These are phyloP conservation scores for Pterula multifida DNA, from an alignment of 1,284 basidiomycete genomes.

Conservation along the genomic window DNA sequence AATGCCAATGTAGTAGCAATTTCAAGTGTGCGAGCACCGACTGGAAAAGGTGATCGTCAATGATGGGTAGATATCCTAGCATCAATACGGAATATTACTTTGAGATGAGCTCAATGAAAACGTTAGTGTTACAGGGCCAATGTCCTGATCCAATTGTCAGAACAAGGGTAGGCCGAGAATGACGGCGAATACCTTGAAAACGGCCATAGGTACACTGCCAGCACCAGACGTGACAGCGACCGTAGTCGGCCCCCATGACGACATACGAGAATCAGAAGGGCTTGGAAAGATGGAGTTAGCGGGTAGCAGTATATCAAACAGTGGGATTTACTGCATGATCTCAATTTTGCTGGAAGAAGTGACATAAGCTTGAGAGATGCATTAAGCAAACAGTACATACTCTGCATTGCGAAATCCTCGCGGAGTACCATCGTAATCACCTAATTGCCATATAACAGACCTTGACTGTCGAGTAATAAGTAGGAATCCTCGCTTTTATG, in stretches of 20 bases:
- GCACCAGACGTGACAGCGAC: constrained; percentile 19
- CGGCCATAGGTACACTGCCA: constrained; percentile 25
- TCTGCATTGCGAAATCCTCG: constrained; percentile 28
- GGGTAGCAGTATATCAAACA: too few species aligned
- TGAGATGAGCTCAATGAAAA: constrained; percentile 7
- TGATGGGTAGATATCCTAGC: not conserved
- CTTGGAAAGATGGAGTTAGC: constrained; percentile 14
- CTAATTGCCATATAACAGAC: constrained; percentile 25
- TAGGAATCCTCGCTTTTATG: not conserved
- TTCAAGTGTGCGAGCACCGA: constrained; percentile 21
- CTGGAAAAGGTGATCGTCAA: constrained; percentile 4
- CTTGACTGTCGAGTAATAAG: constrained; percentile 13
- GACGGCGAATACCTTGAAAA: constrained; percentile 19
- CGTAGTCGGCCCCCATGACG: constrained; percentile 21
- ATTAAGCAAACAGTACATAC: constrained; percentile 12
- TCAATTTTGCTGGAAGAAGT: constrained; percentile 21
- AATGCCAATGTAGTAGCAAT: constrained; percentile 24
- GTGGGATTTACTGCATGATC: constrained; percentile 23
- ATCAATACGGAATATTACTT: constrained; percentile 2
- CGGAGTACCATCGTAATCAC: constrained; percentile 28
- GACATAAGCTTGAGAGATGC: not conserved
- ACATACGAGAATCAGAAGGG: constrained; percentile 24
- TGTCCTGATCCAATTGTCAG: constrained; percentile 9
- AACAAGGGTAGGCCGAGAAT: not conserved
- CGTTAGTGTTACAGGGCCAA: constrained; percentile 19